These are phyloP conservation scores for Loxodes magnus DNA, from an alignment of 73 alveolate species.

Conservation along the genomic window DNA sequence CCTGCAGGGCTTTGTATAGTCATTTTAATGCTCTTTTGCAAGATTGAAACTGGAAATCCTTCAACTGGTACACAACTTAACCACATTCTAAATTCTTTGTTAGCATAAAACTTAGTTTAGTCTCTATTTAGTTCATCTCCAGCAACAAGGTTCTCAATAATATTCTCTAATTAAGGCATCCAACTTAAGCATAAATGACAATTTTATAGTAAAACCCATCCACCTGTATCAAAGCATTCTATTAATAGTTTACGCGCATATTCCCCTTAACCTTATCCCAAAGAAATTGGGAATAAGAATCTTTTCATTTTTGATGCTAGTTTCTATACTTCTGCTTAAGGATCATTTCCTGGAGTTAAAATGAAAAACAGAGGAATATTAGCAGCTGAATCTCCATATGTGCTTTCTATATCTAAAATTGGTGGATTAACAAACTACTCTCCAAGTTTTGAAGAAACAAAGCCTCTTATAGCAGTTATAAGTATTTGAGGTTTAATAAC, in stretches of 20 bases:
- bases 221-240: constrained; percentile 83
- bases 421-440: constrained; percentile 80
- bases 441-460: constrained; percentile 76
- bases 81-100: constrained; percentile 96
- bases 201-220: constrained; percentile 95
- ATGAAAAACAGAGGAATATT: constrained; percentile 87
- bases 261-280: constrained; percentile 93
- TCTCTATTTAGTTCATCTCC: constrained; percentile 34
- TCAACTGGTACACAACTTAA: constrained; percentile 84
- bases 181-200: constrained; percentile 94
- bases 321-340: constrained; percentile 70
- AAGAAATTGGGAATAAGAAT: constrained; percentile 63
- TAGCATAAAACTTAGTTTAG: constrained; percentile 25
- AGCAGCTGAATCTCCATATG: constrained; percentile 71
- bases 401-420: constrained; percentile 69
- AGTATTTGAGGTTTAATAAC: constrained; percentile 76
- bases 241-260: constrained; percentile 82
- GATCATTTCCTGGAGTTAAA: constrained; percentile 93
- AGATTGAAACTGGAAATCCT: constrained; percentile 89
- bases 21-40: constrained; percentile 90
- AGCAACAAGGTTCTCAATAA: constrained; percentile 48
- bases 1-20: constrained; percentile 96
- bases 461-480: constrained; percentile 66
- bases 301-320: constrained; percentile 69
- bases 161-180: constrained; percentile 90